Conservation (phyloP, 495 filamentous ascomycete species). For the Penicillium malachiteum region DNA sequence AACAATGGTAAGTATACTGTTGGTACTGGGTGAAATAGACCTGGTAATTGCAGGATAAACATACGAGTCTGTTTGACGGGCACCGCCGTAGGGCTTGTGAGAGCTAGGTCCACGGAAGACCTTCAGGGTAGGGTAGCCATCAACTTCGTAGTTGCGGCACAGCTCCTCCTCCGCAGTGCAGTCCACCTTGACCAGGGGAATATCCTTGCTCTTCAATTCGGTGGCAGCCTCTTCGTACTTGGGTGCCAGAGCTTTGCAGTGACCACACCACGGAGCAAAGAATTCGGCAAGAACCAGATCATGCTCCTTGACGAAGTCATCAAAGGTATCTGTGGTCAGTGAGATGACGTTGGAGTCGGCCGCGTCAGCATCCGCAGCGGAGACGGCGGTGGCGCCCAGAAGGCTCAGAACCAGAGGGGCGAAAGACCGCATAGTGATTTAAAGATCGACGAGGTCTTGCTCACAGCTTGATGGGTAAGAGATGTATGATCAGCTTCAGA, state of each 20-base stretch:
- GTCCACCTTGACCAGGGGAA: conserved; percentile 89
- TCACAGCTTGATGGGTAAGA: conserved; percentile 5
- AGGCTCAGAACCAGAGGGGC: conserved; percentile 57
- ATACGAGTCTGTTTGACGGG: conserved; percentile 87
- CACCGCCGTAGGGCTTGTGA: conserved; percentile 78
- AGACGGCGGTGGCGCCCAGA: conserved; percentile 58
- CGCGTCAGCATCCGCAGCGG: conserved; percentile 55
- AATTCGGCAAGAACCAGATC: conserved; percentile 94
- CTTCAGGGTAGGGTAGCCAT: conserved; percentile 98
- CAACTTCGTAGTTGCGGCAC: conserved; percentile 84
- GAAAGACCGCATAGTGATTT: conserved; percentile 60
- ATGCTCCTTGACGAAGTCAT: conserved; percentile 79
- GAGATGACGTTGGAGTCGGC: conserved; percentile 67
- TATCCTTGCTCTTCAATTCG: conserved; percentile 90
- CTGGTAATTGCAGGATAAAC: conserved; percentile 28
- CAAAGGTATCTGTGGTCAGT: conserved; percentile 82
- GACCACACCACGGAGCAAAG: conserved; percentile 98
- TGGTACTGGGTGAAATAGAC: conserved; percentile 25
- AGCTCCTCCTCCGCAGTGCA: conserved; percentile 93
- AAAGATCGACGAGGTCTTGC: conserved; percentile 5
- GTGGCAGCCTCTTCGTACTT: conserved; percentile 94
- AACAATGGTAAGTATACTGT: neutral
- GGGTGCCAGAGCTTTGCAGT: conserved; percentile 93
- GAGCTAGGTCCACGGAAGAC: conserved; percentile 94
- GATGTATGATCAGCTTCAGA: neutral